Base-by-base conservation (phyloP, 257 asterid species). In the Plantago major region DNA sequence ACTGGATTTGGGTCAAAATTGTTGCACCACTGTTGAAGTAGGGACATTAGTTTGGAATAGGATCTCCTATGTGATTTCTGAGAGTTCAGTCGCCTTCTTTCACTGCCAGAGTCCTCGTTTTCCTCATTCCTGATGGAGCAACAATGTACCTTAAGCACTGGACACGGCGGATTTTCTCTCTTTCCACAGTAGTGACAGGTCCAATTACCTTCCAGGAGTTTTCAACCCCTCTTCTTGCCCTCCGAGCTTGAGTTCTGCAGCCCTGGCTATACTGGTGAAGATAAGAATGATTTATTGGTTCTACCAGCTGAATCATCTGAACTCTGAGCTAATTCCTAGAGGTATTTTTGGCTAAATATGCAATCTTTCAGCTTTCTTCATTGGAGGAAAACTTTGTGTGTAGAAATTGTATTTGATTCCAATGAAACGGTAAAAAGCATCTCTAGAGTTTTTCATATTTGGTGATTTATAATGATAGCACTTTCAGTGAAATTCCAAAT, bases 201-300 rank as follows among this genome's bases (percentile, higher is more conserved):
- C n/a, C 83, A 51, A 61, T 46, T 58, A 58, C 84, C 7, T 18
- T 64, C n/a, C n/a, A n/a, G 42, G 83, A 79, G 62, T 63, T 71
- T 71, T 67, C 87, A 15, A 61, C 82, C 11, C 76, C 86, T 4
- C 45, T 82, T 14, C 42, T 72, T 45, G 70, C 95, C 13, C 60
- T 88, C 81, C 88, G 13, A 88, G 96, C 75, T 85, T 88, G 77
- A 88, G 26, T 85, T 88, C 79, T 77, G 76, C 70, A 58, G 77
- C 72, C 45, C 76, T 3, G 63, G 67, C 40, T 38, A 58, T 58
- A 73, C 42, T 28, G 71, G 68, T 60, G 86, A 60, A 59, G 78
- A 64, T 65, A 80, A 62, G 48, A 75, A 42, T 28, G 70, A 55
- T 71, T 60, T 70, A 48, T 64, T 78, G 76, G 69, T 71, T 71